Conservation (phyloP, 2,329 filamentous ascomycete species). For the Aspergillus quadricinctus region DNA sequence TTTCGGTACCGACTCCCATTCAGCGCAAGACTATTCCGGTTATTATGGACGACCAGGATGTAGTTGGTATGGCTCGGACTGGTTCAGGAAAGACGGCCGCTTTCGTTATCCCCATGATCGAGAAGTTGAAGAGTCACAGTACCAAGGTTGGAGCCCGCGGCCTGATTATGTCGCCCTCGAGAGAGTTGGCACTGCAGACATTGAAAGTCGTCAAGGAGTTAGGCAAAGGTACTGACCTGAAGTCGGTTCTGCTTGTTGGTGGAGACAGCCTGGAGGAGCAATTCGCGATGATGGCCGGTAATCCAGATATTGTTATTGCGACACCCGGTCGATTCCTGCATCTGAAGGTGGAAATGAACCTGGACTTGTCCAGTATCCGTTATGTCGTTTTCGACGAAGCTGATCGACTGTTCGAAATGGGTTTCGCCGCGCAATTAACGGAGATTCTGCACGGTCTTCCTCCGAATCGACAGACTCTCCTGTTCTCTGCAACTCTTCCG, state of each 20-base stretch:
- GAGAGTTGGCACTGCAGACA: conserved; percentile 92
- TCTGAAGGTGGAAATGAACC: conserved; percentile 90
- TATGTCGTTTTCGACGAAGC: conserved; percentile 99
- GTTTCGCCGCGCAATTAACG: conserved; percentile 85
- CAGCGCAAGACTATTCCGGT: conserved; percentile 95
- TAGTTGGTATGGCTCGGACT: conserved; percentile 99
- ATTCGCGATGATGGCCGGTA: conserved; percentile 85
- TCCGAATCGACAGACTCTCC: conserved; percentile 75
- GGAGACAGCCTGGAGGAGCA: conserved; percentile 96
- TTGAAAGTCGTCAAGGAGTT: conserved; percentile 96
- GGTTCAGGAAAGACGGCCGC: conserved; percentile 97
- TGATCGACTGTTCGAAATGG: conserved; percentile 97
- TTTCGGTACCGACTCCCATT: conserved; percentile 93
- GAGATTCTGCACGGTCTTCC: conserved; percentile 91
- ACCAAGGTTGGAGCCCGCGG: conserved; percentile 80
- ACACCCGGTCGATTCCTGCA: conserved; percentile 95
- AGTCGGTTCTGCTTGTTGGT: conserved; percentile 84
- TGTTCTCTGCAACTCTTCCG: conserved; percentile 93
- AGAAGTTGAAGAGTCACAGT: conserved; percentile 84
- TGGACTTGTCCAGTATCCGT: conserved; percentile 83
- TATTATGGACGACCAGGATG: conserved; percentile 82
- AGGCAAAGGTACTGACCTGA: conserved; percentile 81
- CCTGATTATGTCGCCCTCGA: conserved; percentile 83
- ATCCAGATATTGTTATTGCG: conserved; percentile 95
- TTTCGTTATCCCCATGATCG: conserved; percentile 98